Percentiles rank a stretch among this genome's conserved stretches.
Conservation (phyloP, 2,329 filamentous ascomycete species). For the Fusarium albidum region DNA sequence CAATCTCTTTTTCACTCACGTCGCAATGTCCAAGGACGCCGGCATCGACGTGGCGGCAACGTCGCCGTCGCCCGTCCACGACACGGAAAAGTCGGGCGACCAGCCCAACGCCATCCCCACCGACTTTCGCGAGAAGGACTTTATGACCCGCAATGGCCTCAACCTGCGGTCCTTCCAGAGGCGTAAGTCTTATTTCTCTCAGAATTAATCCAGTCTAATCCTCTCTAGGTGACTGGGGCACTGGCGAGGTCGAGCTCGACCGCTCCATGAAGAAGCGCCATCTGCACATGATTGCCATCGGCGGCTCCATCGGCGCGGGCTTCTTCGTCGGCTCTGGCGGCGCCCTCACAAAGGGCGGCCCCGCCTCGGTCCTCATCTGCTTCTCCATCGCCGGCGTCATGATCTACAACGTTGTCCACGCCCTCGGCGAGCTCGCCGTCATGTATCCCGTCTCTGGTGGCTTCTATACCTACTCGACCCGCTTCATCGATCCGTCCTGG, state of each 20-base stretch:
- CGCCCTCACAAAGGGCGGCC: slow-evolving; percentile 61
- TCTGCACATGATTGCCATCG: slow-evolving; percentile 70
- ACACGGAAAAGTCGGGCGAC: slow-evolving; percentile 23
- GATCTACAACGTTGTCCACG: slow-evolving; percentile 69
- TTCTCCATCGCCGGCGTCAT: slow-evolving; percentile 66
- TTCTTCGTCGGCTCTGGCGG: slow-evolving; percentile 69
- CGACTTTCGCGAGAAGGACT: slow-evolving; percentile 37
- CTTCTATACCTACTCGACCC: slow-evolving; percentile 68
- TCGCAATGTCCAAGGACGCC: slow-evolving; percentile 34
- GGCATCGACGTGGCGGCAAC: slow-evolving; percentile 21
- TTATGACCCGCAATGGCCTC: slow-evolving; percentile 41
- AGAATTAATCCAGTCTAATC: too few relatives aligned
- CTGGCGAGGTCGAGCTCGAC: slow-evolving; percentile 48
- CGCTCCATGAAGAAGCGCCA: slow-evolving; percentile 64
- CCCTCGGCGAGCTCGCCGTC: slow-evolving; percentile 68
- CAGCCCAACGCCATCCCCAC: slow-evolving; percentile 20
- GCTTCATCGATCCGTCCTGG: slow-evolving; percentile 70
- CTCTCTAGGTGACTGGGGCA: slow-evolving; percentile 35
- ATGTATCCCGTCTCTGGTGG: slow-evolving; percentile 70
- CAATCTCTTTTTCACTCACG: neutral
- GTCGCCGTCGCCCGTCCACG: slow-evolving; percentile 22
- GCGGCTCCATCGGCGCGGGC: slow-evolving; percentile 68
- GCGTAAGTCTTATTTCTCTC: slow-evolving; percentile 33
- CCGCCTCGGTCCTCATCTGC: slow-evolving; percentile 55
- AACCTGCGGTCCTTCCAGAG: slow-evolving; percentile 36